Percentiles rank a stretch among this genome's conserved stretches.
phyloP scores from a whole-genome alignment of 2,329 filamentous ascomycete species.

The Clonostachys rhizophaga region DNA sequence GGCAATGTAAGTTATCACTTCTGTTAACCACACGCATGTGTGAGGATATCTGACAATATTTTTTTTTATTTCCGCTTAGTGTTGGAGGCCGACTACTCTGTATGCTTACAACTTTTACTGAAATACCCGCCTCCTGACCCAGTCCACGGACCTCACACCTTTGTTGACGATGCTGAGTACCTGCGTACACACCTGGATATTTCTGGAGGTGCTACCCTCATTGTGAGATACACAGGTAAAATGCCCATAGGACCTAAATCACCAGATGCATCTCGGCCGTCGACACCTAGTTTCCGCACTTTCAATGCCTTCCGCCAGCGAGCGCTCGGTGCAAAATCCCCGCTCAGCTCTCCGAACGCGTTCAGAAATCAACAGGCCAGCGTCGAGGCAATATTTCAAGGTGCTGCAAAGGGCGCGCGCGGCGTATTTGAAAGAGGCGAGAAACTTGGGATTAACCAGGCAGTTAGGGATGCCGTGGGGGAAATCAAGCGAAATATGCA shows the following conservation, averaged over 20 bases:
- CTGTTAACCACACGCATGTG: background rate
- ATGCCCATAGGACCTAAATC: conserved; percentile 29
- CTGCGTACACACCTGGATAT: conserved; percentile 60
- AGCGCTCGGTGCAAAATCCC: conserved; percentile 32
- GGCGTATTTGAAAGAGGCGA: conserved; percentile 70
- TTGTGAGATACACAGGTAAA: conserved; percentile 66
- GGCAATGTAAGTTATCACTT: conserved; percentile 66
- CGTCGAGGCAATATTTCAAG: conserved; percentile 69
- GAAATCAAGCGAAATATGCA: conserved; percentile 76
- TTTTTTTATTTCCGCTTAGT: conserved; percentile 43
- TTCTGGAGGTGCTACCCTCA: conserved; percentile 59
- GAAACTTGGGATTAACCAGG: conserved; percentile 74
- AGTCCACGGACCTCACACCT: conserved; percentile 65
- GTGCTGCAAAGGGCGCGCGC: conserved; percentile 72
- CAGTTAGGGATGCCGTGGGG: conserved; percentile 73
- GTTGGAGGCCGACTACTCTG: conserved; percentile 81
- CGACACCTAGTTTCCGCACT: conserved; percentile 26
- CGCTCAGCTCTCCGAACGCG: conserved; percentile 39
- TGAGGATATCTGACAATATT: background rate
- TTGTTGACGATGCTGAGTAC: conserved; percentile 82
- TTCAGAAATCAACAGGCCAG: conserved; percentile 54
- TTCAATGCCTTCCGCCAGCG: conserved; percentile 30
- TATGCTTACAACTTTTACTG: conserved; percentile 74
- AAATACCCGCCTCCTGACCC: conserved; percentile 70
- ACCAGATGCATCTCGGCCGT: conserved; percentile 14